Base-by-base conservation (phyloP, 805 yeast genomes). In the Saturnispora saitoi region DNA sequence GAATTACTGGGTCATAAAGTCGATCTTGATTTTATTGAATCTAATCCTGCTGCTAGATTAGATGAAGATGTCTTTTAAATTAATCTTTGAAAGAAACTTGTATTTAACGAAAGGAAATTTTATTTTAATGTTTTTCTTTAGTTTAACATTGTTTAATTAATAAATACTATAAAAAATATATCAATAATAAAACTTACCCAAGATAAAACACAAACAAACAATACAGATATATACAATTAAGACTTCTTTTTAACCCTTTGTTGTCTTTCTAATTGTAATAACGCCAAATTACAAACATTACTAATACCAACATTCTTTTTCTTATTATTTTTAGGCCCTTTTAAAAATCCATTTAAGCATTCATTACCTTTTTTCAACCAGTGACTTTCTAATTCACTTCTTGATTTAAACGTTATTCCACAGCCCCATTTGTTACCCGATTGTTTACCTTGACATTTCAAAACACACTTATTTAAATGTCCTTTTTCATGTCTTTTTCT, bases 1-100 rank as follows among this genome's bases (percentile, higher is more conserved):
- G 99, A 93, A 69, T 73, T 93, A 61, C 75, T 93, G 64, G 99
- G 99, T 52, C 99, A 93, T 70, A 93, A 95, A 74, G 98, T 93
- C 43, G 80, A 88, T 54, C 76, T 93, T 58, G 96, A 88, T 64
- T 91, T 93, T 69, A 86, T 93, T 58, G 97, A 93, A 71, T 81
- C 80, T 51, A 95, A 93, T 65, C 96, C 99, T 42, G 99, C 99
- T 53, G 98, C 97, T 49, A 84, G 99, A 71, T 75, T 93, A 61
- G 99, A 95, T 58, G 88, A 83, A 70, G 82, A 80, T 50, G 69
- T 78, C 50, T 70, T 67, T 38, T 71, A 52, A 51, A n/a, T 34
- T 30, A 17, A 44, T 14, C n/a, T n/a, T 14, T 26, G 30, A 38
- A 3, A 28, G 26, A 24, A 15, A 32, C 28, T 31, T 31, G 26